phyloP scores from a whole-genome alignment of 1,284 basidiomycete genomes.

The Meripilus lineatus region DNA sequence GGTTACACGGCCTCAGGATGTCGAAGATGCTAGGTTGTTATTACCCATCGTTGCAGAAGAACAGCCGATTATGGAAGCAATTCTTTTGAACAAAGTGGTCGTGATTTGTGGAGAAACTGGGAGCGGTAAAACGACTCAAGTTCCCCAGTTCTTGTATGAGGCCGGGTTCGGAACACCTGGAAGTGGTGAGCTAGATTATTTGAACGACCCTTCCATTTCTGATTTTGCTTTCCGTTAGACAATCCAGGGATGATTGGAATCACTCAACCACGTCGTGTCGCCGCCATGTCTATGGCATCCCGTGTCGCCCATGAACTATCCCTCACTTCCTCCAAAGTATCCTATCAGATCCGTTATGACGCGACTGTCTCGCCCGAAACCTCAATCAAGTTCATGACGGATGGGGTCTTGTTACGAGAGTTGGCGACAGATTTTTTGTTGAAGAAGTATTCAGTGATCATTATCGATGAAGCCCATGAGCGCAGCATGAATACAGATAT shows the following conservation, averaged over 20 bases:
- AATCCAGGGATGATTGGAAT: slow-evolving; percentile 98
- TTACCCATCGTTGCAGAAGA: slow-evolving; percentile 94
- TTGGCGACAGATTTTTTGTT: slow-evolving; percentile 89
- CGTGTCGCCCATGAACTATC: slow-evolving; percentile 90
- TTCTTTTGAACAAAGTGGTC: slow-evolving; percentile 78
- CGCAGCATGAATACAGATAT: slow-evolving; percentile 98
- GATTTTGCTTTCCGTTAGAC: slow-evolving; percentile 39
- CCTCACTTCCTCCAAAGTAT: slow-evolving; percentile 75
- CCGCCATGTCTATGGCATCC: slow-evolving; percentile 92
- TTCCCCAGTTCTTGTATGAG: slow-evolving; percentile 92
- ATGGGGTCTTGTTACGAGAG: slow-evolving; percentile 94
- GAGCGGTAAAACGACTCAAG: slow-evolving; percentile 97
- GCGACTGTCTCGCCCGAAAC: slow-evolving; percentile 88
- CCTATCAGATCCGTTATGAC: slow-evolving; percentile 97
- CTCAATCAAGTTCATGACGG: slow-evolving; percentile 99
- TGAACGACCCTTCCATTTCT: slow-evolving; percentile 4
- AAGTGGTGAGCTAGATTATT: slow-evolving; percentile 52
- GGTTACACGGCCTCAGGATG: slow-evolving; percentile 67
- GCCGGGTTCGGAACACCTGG: slow-evolving; percentile 88
- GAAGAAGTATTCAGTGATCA: slow-evolving; percentile 87
- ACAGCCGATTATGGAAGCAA: slow-evolving; percentile 89
- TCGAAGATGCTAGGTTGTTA: slow-evolving; percentile 74
- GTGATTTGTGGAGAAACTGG: slow-evolving; percentile 87
- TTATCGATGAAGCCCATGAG: slow-evolving; percentile 98
- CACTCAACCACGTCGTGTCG: slow-evolving; percentile 96